These are phyloP conservation scores for Mycena citricolor DNA, from an alignment of 1,284 basidiomycete genomes.

Conservation along the genomic window DNA sequence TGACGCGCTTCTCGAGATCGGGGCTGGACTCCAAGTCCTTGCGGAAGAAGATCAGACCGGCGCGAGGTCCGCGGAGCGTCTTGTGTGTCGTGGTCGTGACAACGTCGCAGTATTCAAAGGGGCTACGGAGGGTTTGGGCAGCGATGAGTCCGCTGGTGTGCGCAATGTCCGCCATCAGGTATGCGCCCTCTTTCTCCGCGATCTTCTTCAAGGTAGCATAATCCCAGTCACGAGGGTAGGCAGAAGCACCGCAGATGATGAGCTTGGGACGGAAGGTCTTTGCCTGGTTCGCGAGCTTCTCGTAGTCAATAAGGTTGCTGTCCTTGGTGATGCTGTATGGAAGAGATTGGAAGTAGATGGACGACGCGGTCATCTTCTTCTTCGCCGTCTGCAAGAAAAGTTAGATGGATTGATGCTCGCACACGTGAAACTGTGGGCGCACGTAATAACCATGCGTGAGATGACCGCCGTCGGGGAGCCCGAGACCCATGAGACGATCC, in stretches of 20 bases:
- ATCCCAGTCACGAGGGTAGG: constrained; percentile 99
- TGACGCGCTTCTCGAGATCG: constrained; percentile 94
- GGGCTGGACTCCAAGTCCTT: constrained; percentile 81
- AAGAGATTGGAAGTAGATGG: constrained; percentile 99
- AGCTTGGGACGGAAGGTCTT: constrained; percentile 96
- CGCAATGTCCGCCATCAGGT: constrained; percentile 95
- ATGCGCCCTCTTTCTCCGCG: constrained; percentile 88
- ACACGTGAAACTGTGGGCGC: constrained; percentile 30
- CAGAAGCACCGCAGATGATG: constrained; percentile 97
- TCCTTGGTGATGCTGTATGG: constrained; percentile 88
- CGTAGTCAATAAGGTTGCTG: constrained; percentile 93
- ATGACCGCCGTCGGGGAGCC: constrained; percentile 97
- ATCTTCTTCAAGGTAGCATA: constrained; percentile 82
- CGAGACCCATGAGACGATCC: constrained; percentile 99
- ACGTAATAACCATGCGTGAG: constrained; percentile 98
- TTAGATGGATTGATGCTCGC: constrained; percentile 32
- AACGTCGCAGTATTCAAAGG: constrained; percentile 97
- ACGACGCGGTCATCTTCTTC: constrained; percentile 99
- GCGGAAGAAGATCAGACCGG: constrained; percentile 98
- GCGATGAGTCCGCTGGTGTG: constrained; percentile 97
- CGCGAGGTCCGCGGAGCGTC: constrained; percentile 97
- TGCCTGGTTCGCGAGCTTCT: constrained; percentile 80
- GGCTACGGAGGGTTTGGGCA: constrained; percentile 88
- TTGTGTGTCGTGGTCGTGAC: constrained; percentile 99
- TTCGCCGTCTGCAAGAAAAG: constrained; percentile 80